Conservation (phyloP, 2,329 filamentous ascomycete species). For the Neoascochyta sp. region DNA sequence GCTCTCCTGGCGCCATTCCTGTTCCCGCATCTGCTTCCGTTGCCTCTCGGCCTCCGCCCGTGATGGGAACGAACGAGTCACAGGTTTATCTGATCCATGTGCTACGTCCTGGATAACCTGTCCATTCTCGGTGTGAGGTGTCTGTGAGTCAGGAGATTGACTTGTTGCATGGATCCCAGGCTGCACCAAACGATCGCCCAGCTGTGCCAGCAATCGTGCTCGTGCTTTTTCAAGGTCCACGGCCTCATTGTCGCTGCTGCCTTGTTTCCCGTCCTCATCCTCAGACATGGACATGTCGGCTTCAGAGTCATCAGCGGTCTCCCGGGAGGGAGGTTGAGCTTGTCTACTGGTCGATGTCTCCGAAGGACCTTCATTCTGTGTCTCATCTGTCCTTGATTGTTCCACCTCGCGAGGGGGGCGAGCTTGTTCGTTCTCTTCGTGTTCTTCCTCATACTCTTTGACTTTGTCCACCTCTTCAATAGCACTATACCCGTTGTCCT, state of each 20-base stretch:
- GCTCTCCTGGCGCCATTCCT: no score
- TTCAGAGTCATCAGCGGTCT: conserved; percentile 8
- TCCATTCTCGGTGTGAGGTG: background rate
- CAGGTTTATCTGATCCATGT: background rate
- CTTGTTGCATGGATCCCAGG: conserved; percentile 8
- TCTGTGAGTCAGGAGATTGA: background rate
- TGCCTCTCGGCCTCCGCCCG: conserved; percentile 22
- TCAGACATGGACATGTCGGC: conserved; percentile 22
- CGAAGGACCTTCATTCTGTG: no score
- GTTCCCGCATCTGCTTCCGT: conserved; percentile 13
- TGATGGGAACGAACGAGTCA: conserved; percentile 7
- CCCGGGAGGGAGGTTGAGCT: no score
- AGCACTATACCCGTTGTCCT: no score
- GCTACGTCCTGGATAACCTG: background rate
- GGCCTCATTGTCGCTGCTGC: conserved; percentile 7
- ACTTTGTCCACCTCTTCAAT: background rate
- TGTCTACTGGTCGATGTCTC: no score
- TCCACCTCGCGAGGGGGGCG: no score
- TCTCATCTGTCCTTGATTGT: no score
- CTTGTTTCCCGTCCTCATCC: conserved; percentile 14
- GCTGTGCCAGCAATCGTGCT: conserved; percentile 44
- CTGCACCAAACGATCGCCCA: conserved; percentile 34
- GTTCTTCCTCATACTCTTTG: background rate
- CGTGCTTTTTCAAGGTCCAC: conserved; percentile 50
- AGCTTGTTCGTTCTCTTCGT: conserved; percentile 1